These are phyloP conservation scores for Rubroboletus satanas DNA, from an alignment of 768 basidiomycete genomes.

Conservation along the genomic window DNA sequence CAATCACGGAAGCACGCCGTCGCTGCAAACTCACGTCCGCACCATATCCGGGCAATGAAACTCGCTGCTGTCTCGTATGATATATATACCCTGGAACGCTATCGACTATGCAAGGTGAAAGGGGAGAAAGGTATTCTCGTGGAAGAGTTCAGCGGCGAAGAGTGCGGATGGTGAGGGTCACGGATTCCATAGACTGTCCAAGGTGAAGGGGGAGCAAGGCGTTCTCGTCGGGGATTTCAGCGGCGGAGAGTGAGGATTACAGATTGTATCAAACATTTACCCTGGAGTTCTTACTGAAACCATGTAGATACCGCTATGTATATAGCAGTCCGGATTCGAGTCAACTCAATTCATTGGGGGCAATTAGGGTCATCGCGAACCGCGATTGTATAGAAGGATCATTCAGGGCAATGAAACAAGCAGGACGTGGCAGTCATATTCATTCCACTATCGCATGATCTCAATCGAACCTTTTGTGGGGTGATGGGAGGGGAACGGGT, in stretches of 20 bases:
- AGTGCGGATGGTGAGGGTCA: conserved; percentile 62
- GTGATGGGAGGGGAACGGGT: not conserved
- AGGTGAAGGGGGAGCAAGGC: not conserved
- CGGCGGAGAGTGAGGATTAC: not conserved
- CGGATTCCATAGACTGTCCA: not conserved
- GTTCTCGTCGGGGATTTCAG: not conserved
- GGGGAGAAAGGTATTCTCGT: conserved; percentile 59
- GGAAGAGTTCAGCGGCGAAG: conserved; percentile 55
- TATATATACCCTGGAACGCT: conserved; percentile 71
- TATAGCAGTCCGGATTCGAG: not conserved
- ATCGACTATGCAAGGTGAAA: conserved; percentile 60
- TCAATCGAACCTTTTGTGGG: too few relatives aligned
- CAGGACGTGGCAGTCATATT: not conserved
- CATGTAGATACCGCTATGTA: not conserved
- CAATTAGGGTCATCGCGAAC: too few relatives aligned
- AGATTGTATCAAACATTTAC: not conserved
- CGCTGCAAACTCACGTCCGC: conserved; percentile 73
- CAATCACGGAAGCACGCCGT: conserved; percentile 81
- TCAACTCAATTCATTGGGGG: not conserved
- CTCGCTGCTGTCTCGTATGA: conserved; percentile 78
- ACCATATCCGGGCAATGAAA: conserved; percentile 80
- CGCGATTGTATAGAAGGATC: not conserved
- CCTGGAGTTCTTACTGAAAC: not conserved
- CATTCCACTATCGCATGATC: not conserved
- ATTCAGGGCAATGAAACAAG: not conserved